Evolutionary conservation across 148 eudicot genomes (phyloP).

Genomic region (Diospyros lotus): DNA sequence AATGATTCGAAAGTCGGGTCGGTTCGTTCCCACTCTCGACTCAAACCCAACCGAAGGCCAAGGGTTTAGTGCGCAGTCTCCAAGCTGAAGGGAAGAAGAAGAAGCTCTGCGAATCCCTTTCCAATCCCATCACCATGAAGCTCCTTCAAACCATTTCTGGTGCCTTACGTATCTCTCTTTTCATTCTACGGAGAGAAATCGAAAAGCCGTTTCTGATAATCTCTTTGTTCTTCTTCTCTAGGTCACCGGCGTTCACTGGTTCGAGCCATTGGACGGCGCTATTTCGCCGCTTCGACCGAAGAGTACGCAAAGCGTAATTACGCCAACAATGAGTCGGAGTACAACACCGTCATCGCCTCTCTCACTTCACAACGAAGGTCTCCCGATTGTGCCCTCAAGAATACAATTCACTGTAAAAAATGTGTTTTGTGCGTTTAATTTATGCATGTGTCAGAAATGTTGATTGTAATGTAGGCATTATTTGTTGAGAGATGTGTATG

Average conservation of each 20-base stretch:
- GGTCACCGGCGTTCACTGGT: conserved; percentile 34
- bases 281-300: conserved; percentile 47
- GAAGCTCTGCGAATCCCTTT: not conserved
- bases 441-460: not conserved
- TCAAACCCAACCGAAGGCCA: not conserved
- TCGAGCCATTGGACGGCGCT: conserved; percentile 46
- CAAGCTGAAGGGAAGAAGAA: not conserved
- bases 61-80: not conserved
- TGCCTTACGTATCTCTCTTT: not conserved
- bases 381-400: not conserved
- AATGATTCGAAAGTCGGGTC: too few species aligned
- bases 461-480: conserved; percentile 36
- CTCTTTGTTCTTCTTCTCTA: conserved; percentile 10
- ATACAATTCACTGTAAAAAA: too few species aligned
- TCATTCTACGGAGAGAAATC: not conserved
- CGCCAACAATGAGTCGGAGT: conserved; percentile 68
- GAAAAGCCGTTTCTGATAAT: not conserved
- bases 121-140: conserved; percentile 19
- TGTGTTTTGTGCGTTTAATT: too few species aligned
- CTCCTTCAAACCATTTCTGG: conserved; percentile 34
- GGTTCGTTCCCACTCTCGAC: too few species aligned
- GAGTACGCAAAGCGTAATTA: conserved; percentile 62
- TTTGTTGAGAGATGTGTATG: conserved; percentile 90
- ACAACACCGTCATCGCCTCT: conserved; percentile 69
- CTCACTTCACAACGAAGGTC: conserved; percentile 74